A percentile compares a stretch with the other conserved stretches of the same genome.
phyloP scores from a whole-genome alignment of 306 rosid genomes.

The Inga oerstediana region DNA sequence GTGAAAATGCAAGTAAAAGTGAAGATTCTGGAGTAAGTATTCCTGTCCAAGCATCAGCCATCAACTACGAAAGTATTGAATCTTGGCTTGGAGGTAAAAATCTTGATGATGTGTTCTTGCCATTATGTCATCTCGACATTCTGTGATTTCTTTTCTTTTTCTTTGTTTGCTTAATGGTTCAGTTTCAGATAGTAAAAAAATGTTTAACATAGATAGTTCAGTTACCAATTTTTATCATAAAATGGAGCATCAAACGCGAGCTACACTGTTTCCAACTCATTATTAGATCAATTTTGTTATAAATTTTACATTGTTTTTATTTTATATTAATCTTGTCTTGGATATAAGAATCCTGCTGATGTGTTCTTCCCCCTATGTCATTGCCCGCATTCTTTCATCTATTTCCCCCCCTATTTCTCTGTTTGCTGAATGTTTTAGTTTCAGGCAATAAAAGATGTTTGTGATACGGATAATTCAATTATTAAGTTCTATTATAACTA shows the following conservation, averaged over 20 bases:
- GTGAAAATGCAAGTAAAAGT: slow-evolving; percentile 41
- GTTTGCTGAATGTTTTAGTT: too few relatives aligned
- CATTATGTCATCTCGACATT: slow-evolving; percentile 1
- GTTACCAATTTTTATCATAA: neutral
- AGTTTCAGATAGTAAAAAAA: slow-evolving; percentile 23
- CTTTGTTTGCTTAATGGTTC: slow-evolving; percentile 10
- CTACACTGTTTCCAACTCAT: neutral
- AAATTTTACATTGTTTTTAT: too few relatives aligned
- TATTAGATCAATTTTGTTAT: neutral
- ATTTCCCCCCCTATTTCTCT: too few relatives aligned
- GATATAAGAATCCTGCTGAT: neutral
- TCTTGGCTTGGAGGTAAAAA: slow-evolving; percentile 70
- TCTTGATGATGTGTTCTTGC: slow-evolving; percentile 6
- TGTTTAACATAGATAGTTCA: neutral
- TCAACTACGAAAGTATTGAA: slow-evolving; percentile 53
- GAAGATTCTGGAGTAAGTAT: slow-evolving; percentile 43
- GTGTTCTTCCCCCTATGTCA: neutral
- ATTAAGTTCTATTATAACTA: too few relatives aligned
- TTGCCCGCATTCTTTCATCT: neutral
- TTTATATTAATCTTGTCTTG: neutral
- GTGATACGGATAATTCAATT: too few relatives aligned
- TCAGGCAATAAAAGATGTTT: neutral
- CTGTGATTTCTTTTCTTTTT: neutral
- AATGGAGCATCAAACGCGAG: neutral
- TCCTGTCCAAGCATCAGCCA: slow-evolving; percentile 42